These are phyloP conservation scores for Phyllosticta capitalensis DNA, from an alignment of 2,329 filamentous ascomycete genomes.

Conservation along the genomic window DNA sequence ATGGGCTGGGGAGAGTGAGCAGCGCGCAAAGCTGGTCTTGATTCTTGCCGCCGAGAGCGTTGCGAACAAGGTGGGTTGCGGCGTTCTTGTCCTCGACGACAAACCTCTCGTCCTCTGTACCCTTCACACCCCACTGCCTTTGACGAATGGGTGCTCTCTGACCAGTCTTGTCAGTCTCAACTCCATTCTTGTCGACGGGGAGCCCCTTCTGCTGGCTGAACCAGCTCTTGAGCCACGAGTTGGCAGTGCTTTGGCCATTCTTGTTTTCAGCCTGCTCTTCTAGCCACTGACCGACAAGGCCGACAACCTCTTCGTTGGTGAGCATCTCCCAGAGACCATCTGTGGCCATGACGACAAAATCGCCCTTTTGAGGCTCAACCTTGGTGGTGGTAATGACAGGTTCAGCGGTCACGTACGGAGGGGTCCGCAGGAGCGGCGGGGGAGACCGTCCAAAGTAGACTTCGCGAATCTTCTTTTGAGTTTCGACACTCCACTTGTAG, in stretches of 20 bases:
- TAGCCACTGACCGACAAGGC: slow-evolving; percentile 92
- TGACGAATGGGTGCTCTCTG: slow-evolving; percentile 82
- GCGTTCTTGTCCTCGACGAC: slow-evolving; percentile 92
- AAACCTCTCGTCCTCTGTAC: slow-evolving; percentile 68
- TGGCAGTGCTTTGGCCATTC: slow-evolving; percentile 25
- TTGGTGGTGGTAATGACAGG: slow-evolving; percentile 89
- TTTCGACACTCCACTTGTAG: slow-evolving; percentile 90
- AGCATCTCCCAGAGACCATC: slow-evolving; percentile 99
- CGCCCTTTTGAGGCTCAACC: slow-evolving; percentile 77
- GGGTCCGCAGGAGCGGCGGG: slow-evolving; percentile 71
- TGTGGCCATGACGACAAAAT: slow-evolving; percentile 93
- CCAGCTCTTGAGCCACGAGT: slow-evolving; percentile 65
- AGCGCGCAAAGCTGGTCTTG: slow-evolving; percentile 88
- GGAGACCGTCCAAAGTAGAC: slow-evolving; percentile 82
- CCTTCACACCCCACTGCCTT: slow-evolving; percentile 79
- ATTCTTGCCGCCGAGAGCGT: slow-evolving; percentile 88
- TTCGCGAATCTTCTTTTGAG: slow-evolving; percentile 69
- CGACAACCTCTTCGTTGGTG: slow-evolving; percentile 95
- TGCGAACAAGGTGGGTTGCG: slow-evolving; percentile 89
- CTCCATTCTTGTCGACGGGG: slow-evolving; percentile 61
- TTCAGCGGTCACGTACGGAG: slow-evolving; percentile 95
- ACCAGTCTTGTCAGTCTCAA: slow-evolving; percentile 46
- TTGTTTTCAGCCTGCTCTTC: slow-evolving; percentile 54
- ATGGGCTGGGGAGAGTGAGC: slow-evolving; percentile 83
- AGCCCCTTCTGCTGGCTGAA: slow-evolving; percentile 49